phyloP scores from a whole-genome alignment of 2,329 filamentous ascomycete genomes.

The Nemania bipapillata region DNA sequence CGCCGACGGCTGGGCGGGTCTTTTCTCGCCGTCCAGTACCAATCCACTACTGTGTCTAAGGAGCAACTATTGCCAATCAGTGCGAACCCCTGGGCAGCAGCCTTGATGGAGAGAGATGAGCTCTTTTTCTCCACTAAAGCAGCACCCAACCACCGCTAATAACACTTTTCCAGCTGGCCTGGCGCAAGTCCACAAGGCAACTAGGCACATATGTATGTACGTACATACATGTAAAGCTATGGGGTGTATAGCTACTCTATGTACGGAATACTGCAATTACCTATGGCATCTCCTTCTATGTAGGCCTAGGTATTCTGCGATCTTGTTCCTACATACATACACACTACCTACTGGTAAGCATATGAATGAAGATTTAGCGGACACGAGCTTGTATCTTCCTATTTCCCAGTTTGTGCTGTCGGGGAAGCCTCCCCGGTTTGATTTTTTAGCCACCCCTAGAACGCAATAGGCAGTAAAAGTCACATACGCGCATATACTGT shows the following conservation, averaged over 20 bases:
- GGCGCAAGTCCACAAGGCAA: neutral
- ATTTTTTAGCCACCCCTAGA: neutral
- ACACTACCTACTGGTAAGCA: no score
- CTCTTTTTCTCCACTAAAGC: slow-evolving; percentile 2
- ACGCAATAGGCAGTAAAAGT: neutral
- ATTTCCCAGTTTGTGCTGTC: neutral
- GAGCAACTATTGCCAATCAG: slow-evolving; percentile 10
- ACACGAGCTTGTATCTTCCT: neutral
- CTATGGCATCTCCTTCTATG: neutral
- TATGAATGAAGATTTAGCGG: no score
- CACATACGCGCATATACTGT: neutral
- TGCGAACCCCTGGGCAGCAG: slow-evolving; percentile 18
- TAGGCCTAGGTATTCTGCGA: neutral
- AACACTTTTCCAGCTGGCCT: neutral
- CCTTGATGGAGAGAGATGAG: slow-evolving; percentile 33
- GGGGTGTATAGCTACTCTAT: no score
- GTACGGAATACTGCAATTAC: no score
- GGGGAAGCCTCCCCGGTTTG: slow-evolving; percentile 15
- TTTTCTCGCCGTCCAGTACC: neutral
- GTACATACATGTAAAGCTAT: no score
- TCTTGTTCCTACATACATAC: neutral
- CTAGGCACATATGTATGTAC: neutral
- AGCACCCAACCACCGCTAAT: slow-evolving; percentile 19
- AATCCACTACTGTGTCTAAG: neutral
- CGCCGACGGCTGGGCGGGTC: slow-evolving; percentile 9